phyloP scores from a whole-genome alignment of 371 early-diverging fungal genomes.

The Fennellomyces sp. region DNA sequence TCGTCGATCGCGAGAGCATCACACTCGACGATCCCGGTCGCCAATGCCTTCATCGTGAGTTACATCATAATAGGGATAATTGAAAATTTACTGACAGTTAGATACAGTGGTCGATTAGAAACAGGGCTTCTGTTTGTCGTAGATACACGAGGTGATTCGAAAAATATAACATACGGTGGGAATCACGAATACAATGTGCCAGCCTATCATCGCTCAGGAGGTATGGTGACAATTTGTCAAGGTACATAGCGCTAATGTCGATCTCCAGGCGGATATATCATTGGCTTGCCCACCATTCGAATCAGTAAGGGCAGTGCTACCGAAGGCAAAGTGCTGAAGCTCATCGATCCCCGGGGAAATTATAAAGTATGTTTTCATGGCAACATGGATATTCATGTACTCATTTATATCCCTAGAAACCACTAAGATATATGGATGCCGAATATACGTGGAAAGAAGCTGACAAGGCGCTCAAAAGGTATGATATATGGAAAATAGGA shows the following conservation, averaged over 20 bases:
- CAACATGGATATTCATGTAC: not conserved
- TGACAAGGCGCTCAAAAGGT: constrained; percentile 31
- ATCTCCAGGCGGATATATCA: constrained; percentile 30
- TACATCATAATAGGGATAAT: not conserved
- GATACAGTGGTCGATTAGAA: constrained; percentile 13
- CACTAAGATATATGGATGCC: constrained; percentile 31
- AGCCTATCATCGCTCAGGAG: constrained; percentile 37
- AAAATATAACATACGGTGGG: constrained; percentile 42
- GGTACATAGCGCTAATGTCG: not conserved
- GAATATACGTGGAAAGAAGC: constrained; percentile 39
- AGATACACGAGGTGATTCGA: constrained; percentile 46
- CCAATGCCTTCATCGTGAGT: constrained; percentile 14
- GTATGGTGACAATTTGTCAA: constrained; percentile 16
- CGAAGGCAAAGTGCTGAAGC: constrained; percentile 18
- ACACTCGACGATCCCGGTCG: constrained; percentile 10
- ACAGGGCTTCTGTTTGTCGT: constrained; percentile 34
- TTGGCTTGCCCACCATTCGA: constrained; percentile 31
- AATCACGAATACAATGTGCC: constrained; percentile 37
- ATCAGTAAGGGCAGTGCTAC: constrained; percentile 31
- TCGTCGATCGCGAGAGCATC: not conserved
- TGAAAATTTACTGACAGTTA: not conserved
- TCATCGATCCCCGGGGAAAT: constrained; percentile 14
- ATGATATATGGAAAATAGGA: not conserved
- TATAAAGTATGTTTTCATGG: constrained; percentile 9
- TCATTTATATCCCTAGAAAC: constrained; percentile 1